These are phyloP conservation scores for Gamsiella multidivaricata DNA, from an alignment of 192 early-diverging fungal genomes.

Conservation along the genomic window DNA sequence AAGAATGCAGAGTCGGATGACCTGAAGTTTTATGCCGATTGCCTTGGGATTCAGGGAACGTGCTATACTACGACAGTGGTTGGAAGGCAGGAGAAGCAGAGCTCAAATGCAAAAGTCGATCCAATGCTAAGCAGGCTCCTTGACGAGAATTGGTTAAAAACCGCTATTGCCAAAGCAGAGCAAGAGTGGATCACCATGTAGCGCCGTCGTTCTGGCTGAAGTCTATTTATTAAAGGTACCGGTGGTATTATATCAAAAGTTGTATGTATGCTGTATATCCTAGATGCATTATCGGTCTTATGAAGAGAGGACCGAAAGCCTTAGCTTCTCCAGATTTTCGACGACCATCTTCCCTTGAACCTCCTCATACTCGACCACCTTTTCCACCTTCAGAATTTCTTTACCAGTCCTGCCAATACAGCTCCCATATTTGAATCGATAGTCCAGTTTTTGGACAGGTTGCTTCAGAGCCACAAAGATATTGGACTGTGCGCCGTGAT, in stretches of 20 bases:
- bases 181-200: conserved; percentile 4
- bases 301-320: conserved; percentile 4
- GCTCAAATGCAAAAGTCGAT: not conserved
- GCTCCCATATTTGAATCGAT: conserved; percentile 47
- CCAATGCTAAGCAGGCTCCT: not conserved
- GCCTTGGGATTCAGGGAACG: not conserved
- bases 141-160: conserved; percentile 16
- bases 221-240: no score
- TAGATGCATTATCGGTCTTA: not conserved
- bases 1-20: not conserved
- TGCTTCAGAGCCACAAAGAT: conserved; percentile 54
- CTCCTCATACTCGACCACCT: conserved; percentile 36
- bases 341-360: conserved; percentile 15
- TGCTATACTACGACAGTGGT: conserved; percentile 4
- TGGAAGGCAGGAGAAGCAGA: no score
- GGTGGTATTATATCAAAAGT: no score
- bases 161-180: conserved; percentile 16
- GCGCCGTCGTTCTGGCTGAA: no score
- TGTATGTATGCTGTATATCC: no score
- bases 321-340: conserved; percentile 25
- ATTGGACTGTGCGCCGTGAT: conserved; percentile 61
- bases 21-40: not conserved
- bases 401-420: conserved; percentile 12
- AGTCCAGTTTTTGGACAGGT: conserved; percentile 31
- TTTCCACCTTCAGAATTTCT: conserved; percentile 33